Base-by-base conservation (phyloP, 2,329 filamentous ascomycete genomes). In the Arachnopeziza araneosa region DNA sequence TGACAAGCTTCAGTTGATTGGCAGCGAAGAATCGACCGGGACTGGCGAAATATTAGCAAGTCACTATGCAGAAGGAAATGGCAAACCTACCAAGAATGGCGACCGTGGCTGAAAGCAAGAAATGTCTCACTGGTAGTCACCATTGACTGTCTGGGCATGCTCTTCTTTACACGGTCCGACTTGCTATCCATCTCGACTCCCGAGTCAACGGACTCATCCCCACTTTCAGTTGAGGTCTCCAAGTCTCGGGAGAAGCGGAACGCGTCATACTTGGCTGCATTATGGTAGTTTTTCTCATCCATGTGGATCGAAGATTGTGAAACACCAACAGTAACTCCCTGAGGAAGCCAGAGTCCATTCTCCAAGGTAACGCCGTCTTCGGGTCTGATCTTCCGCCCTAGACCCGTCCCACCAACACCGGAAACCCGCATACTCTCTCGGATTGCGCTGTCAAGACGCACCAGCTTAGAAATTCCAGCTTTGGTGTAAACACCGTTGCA, bases 341-440 rank as follows among this genome's bases (percentile, higher is more conserved):
- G 36, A 2, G 59, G 59, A 17, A 57, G 4, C n/a, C 57, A 50
- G 14, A 55, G 9, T 14, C 59, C 59, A 22, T 50, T 24, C 24
- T 51, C n/a, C 17, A 52, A 19, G 5, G 54, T 54, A 10, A 65
- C 54, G 21, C 70, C 70, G 7, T 64, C 61, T 10, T 24, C 21
- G 10, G 57, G 36, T 9, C 69, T 36, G 1, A 70, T 68, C 55
- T 64, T 67, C n/a, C 65, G 65, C 50, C 61, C 57, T 19, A 67
- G 26, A 7, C 50, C 51, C 1, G 63, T 61, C 21, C 54, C 56
- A 24, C 36, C 55, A 48, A 68, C 60, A 1, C 55, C 58, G 44
- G 66, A 68, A 49, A 71, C 48, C 0, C 74, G 66, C 36, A 72
- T 66, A 6, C 66, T 70, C 58, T 76, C 74, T 22, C 68, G 68